Conservation (phyloP, 495 filamentous ascomycete genomes). For the Aspergillus cavernicola region DNA sequence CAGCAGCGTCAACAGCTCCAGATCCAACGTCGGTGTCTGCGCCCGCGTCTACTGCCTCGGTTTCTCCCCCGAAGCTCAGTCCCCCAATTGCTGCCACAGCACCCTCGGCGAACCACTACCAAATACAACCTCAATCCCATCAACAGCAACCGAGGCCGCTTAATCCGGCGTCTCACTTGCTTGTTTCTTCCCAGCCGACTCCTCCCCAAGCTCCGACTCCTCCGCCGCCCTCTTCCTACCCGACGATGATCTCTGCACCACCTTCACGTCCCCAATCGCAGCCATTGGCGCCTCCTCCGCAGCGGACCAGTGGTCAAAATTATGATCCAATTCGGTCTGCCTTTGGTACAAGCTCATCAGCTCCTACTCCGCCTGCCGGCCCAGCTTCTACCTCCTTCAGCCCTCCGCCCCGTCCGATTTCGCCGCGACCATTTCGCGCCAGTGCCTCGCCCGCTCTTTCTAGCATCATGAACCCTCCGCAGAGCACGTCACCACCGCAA, state of each 20-base stretch:
- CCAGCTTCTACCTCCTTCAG: constrained; percentile 42
- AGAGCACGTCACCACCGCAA: constrained; percentile 32
- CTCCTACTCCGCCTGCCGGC: constrained; percentile 52
- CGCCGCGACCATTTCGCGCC: constrained; percentile 57
- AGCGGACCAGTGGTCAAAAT: constrained; percentile 65
- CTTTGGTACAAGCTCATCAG: constrained; percentile 58
- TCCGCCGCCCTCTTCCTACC: constrained; percentile 18
- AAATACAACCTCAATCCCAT: constrained; percentile 7
- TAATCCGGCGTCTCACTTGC: constrained; percentile 20
- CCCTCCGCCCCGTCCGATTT: constrained; percentile 30
- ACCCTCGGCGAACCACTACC: background rate
- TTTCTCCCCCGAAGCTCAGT: constrained; percentile 19
- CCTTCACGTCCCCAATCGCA: constrained; percentile 38
- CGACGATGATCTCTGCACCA: constrained; percentile 22
- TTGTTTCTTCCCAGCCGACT: constrained; percentile 22
- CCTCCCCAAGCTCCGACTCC: constrained; percentile 14
- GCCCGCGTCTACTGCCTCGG: constrained; percentile 14
- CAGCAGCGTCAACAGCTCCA: constrained; percentile 11
- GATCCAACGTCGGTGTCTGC: constrained; percentile 15
- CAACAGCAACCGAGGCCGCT: constrained; percentile 13
- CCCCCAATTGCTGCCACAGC: constrained; percentile 15
- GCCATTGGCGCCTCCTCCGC: constrained; percentile 35
- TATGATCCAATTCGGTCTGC: constrained; percentile 81
- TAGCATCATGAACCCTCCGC: constrained; percentile 78
- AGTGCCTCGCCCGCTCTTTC: constrained; percentile 88